Evolutionary conservation across 2,329 filamentous ascomycete species (phyloP).

Genomic region (Trichoderma hamatum): DNA sequence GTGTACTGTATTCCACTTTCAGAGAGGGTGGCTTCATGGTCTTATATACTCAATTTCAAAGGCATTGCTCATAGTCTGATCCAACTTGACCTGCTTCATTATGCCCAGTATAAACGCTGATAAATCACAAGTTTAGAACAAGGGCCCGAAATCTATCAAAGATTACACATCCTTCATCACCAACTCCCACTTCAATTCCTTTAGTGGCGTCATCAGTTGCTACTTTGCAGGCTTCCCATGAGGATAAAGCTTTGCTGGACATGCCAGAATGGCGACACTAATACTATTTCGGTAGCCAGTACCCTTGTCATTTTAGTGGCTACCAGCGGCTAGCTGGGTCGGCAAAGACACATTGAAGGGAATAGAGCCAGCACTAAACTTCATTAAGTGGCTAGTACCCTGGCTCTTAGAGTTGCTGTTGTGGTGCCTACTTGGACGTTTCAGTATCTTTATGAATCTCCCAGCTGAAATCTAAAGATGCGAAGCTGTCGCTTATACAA

Average conservation of each 20-base stretch:
- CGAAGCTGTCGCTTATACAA: not conserved
- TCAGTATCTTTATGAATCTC: not conserved
- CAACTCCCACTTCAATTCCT: not conserved
- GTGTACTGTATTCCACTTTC: not conserved
- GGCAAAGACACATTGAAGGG: not conserved
- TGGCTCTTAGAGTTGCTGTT: not conserved
- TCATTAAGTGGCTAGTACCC: constrained; percentile 18
- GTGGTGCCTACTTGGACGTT: not conserved
- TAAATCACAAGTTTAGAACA: not conserved
- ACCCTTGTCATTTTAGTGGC: constrained; percentile 14
- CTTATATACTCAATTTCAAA: constrained; percentile 8
- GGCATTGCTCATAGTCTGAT: not conserved
- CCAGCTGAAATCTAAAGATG: not conserved
- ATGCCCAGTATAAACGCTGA: not conserved
- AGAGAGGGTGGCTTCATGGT: not conserved
- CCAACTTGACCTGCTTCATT: not conserved
- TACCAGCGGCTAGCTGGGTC: not conserved
- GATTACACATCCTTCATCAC: constrained; percentile 3
- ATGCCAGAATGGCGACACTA: not conserved
- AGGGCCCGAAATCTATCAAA: not conserved
- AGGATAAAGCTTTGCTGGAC: not conserved
- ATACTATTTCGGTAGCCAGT: not conserved
- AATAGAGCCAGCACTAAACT: constrained; percentile 1
- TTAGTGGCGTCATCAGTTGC: not conserved
- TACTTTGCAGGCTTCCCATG: not conserved